Base-by-base conservation (phyloP, 164 flowering plant genomes). In the Vitis rupestris region DNA sequence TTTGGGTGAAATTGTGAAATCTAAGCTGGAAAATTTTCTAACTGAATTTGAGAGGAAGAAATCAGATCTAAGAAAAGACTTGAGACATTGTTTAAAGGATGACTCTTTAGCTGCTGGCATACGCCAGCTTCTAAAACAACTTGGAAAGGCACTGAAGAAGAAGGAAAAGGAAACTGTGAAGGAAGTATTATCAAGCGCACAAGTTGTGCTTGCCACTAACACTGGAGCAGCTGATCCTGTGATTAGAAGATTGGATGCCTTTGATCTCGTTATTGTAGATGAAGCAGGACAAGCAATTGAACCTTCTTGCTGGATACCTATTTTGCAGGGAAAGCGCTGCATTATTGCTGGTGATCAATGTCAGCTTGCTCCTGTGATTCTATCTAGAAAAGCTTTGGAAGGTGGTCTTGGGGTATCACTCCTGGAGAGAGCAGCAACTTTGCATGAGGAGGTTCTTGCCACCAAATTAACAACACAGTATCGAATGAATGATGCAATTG, bases 281-380 rank as follows among this genome's bases (percentile, higher is more conserved):
- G 98, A 94, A 84, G 98, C 94, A 8, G 97, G 82, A 12, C 98
- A 94, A 80, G 96, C 97, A 55, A 94, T 92, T 78, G 98, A 94
- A 75, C 97, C 97, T 19, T 86, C 97, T 61, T 88, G 91, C 73
- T 92, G 97, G 98, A 94, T 94, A 55, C 89, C 97, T 58, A 87
- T 94, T 61, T 80, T 94, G 82, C 94, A 84, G 60, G 98, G 94
- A 31, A 92, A 78, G 65, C 85, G 94, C n/a, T 86, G 94, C 70
- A 84, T 94, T 61, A 88, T 92, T 74, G 92, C 97, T 2, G 97
- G 97, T 10, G 97, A 94, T 61, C 89, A 88, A 50, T 92, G 91
- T 82, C 97, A 92, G 71, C 90, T 94, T 66, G 93, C 97, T 72
- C 98, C 98, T 6, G 97, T 94, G 10, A 75, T 92, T 64, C 72